These are phyloP conservation scores for Cladophialophora carrionii DNA, from an alignment of 2,329 filamentous ascomycete species.

Conservation along the genomic window DNA sequence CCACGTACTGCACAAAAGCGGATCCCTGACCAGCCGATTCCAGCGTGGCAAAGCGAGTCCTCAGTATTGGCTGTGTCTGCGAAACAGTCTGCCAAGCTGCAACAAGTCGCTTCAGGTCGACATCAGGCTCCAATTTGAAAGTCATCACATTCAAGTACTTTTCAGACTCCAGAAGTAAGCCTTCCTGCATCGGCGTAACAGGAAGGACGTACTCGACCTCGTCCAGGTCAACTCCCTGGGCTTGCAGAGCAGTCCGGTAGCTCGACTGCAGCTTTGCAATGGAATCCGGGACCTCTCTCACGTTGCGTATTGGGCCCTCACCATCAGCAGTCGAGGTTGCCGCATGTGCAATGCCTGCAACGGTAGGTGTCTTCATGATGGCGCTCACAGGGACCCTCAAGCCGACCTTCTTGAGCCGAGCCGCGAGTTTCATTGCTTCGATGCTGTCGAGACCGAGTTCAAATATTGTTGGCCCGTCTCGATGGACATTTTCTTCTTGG, in stretches of 20 bases:
- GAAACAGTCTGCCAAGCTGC: conserved; percentile 66
- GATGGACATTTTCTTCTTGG: conserved; percentile 56
- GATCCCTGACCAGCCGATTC: conserved; percentile 11
- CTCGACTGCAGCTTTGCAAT: conserved; percentile 36
- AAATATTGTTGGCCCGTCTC: conserved; percentile 66
- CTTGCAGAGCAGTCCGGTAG: conserved; percentile 48
- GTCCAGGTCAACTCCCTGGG: conserved; percentile 44
- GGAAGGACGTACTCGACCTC: conserved; percentile 67
- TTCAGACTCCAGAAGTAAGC: conserved; percentile 68
- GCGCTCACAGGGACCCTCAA: conserved; percentile 70
- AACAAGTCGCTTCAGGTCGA: conserved; percentile 62
- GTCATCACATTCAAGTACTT: conserved; percentile 88
- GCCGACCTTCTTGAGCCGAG: conserved; percentile 65
- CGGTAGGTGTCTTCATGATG: conserved; percentile 74
- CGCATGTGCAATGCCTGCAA: conserved; percentile 60
- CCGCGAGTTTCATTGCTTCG: conserved; percentile 81
- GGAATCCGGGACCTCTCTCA: conserved; percentile 23
- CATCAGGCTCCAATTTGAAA: conserved; percentile 60
- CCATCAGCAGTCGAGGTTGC: conserved; percentile 26
- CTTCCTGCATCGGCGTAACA: conserved; percentile 81
- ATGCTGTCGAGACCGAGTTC: conserved; percentile 90
- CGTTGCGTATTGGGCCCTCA: background rate
- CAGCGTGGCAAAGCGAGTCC: conserved; percentile 72
- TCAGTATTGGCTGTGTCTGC: conserved; percentile 67
- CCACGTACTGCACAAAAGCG: conserved; percentile 27